Evolutionary conservation across 768 basidiomycete species (phyloP).

Genomic region (Astraeus odoratus): DNA sequence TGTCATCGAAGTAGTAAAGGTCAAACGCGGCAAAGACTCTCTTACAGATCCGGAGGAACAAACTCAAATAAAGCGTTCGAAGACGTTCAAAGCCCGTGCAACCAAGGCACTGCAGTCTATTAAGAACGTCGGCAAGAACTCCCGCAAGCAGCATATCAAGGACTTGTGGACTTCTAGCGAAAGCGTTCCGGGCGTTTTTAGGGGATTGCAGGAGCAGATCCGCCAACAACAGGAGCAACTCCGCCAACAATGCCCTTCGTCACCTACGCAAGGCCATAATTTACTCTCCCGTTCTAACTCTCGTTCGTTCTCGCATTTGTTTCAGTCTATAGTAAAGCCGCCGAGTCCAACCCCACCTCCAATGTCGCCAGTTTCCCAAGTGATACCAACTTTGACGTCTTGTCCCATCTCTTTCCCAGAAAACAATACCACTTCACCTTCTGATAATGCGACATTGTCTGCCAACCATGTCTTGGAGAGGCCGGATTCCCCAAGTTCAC

Average conservation of each 20-base stretch:
- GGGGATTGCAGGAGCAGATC: slow-evolving; percentile 20
- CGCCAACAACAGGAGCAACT: slow-evolving; percentile 9
- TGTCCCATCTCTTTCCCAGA: slow-evolving; percentile 6
- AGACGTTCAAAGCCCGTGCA: slow-evolving; percentile 41
- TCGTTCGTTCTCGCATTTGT: slow-evolving; percentile 28
- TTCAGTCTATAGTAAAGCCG: slow-evolving; percentile 15
- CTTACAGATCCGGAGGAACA: slow-evolving; percentile 19
- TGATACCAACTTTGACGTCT: slow-evolving; percentile 2
- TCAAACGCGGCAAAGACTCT: slow-evolving; percentile 33
- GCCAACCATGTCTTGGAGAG: slow-evolving; percentile 11
- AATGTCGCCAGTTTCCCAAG: slow-evolving; percentile 12
- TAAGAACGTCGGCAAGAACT: slow-evolving; percentile 34
- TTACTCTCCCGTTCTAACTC: slow-evolving; percentile 19
- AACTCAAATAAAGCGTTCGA: slow-evolving; percentile 26
- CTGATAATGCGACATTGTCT: slow-evolving; percentile 11
- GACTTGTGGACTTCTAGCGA: slow-evolving; percentile 30
- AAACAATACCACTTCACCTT: slow-evolving; percentile 23
- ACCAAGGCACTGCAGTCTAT: slow-evolving; percentile 41
- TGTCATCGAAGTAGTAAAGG: slow-evolving; percentile 55
- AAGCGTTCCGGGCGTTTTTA: slow-evolving; percentile 20
- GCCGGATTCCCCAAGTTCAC: slow-evolving; percentile 31
- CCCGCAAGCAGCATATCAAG: slow-evolving; percentile 33
- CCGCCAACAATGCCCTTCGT: slow-evolving; percentile 8
- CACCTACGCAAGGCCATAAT: slow-evolving; percentile 17
- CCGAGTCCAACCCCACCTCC: slow-evolving; percentile 23